Base-by-base conservation (phyloP, 176 grass and related monocot genomes). In the Themeda triandra region DNA sequence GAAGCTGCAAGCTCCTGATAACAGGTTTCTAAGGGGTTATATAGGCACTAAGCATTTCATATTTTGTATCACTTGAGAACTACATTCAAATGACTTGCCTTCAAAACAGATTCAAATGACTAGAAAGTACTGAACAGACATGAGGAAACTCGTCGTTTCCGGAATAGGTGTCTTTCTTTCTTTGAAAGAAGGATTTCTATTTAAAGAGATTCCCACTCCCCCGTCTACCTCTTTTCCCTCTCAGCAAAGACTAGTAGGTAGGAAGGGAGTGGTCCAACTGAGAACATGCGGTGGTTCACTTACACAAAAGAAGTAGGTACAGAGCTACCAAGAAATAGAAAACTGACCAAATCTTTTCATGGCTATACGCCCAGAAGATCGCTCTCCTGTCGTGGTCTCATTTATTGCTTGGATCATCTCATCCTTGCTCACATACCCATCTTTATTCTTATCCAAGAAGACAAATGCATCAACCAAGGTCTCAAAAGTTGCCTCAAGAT, bases 331-430 rank as follows among this genome's bases (percentile, higher is more conserved):
- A 68, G 62, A 89, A 76, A 37, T 14, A 12, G 66, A 36, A 9
- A 75, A 92, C 93, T 89, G 33, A 98, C 96, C 96, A 84, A 98
- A 98, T 93, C 96, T 94, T 85, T 66, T 94, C 96, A 98, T 87
- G 77, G 89, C 96, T 58, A 98, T 98, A 85, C 89, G 91, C 18
- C 93, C 96, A 56, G 96, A 93, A 29, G 96, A 98, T 73, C 96
- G 96, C 74, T 96, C 96, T 13, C 96, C 96, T 40, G 89, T 76
- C 23, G 84, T 88, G 13, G 93, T 98, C 86, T 98, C 96, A 63
- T 98, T 98, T 86, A 98, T 92, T 75, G 96, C 91, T 83, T 95
- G 87, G 8, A 95, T 78, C 96, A 98, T 94, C 86, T 98, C 96
- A 33, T 91, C 92, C 91, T 87, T 98, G 44, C 96, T 98, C 39